Evolutionary conservation across 306 rosid species (phyloP), one percentile per base, ranked within the genome.

Genomic region (Vigna nakashimae): DNA sequence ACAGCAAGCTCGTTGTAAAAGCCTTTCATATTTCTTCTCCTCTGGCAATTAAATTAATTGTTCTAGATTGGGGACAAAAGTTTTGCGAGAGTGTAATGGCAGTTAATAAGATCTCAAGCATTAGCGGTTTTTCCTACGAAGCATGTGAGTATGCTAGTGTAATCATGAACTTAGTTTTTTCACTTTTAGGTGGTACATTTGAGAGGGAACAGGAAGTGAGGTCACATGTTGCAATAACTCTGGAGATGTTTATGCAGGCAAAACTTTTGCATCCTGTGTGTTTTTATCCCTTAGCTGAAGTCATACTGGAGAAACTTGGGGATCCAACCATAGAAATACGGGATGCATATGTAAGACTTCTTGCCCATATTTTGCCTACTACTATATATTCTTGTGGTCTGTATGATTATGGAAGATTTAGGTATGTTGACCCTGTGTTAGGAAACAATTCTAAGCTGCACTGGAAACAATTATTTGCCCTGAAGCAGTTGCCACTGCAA

Each of bases 121-220:
- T 55, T 20, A 77, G 80, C 52, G 71, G 55, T 72, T 76, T 85
- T 76, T 81, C 86, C 74, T 75, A 78, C 70, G 90, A 88, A 79
- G 77, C 86, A 52, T 79, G 79, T 17, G 86, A 85, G 71, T 79
- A 84, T 80, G 80, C 77, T 69, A 86, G 87, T 70, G 81, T 87
- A 45, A 71, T 90, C 75, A 87, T 84, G 82, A 89, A 82, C 82
- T 56, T 94, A 77, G 73, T 92, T 81, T 82, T 79, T 87, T 85
- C 97, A 72, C 81, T 94, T 80, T 82, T 91, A 78, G 89, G 85
- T 82, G 88, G 92, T 71, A 78, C 97, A 57, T 85, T 86, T 69
- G 97, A 90, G 84, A 84, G 90, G 88, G 98, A 94, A 77, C 87
- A 96, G 22, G 89, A 88, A 82, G 94, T 94, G 73, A 90, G 98